These are phyloP conservation scores for Termitomyces sp. DNA, from an alignment of 768 basidiomycete species.

Conservation along the genomic window DNA sequence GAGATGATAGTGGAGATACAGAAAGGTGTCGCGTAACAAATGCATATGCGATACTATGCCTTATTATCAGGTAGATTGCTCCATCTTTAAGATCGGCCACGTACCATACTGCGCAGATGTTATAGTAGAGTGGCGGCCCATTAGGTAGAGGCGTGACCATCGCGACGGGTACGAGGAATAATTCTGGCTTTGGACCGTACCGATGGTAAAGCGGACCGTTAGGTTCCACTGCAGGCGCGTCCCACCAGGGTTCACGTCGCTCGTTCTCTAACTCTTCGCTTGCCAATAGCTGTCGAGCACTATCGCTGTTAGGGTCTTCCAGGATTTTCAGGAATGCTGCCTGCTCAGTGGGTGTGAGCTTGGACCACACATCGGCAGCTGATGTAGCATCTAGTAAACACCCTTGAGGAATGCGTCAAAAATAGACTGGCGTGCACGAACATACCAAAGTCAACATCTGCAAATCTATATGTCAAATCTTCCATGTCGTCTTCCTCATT, in stretches of 20 bases:
- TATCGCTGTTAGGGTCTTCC: slow-evolving; percentile 53
- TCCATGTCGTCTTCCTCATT: slow-evolving; percentile 29
- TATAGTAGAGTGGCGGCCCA: slow-evolving; percentile 53
- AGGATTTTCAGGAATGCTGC: slow-evolving; percentile 54
- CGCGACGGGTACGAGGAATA: slow-evolving; percentile 40
- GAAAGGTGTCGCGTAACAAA: slow-evolving; percentile 60
- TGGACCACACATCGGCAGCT: slow-evolving; percentile 52
- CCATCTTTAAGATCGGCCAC: slow-evolving; percentile 18
- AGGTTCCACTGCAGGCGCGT: slow-evolving; percentile 20
- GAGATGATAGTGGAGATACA: slow-evolving; percentile 47
- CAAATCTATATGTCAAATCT: slow-evolving; percentile 46
- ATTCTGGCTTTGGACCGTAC: slow-evolving; percentile 33
- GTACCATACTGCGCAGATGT: slow-evolving; percentile 63
- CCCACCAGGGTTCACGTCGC: slow-evolving; percentile 73
- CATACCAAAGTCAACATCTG: slow-evolving; percentile 51
- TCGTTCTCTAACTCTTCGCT: slow-evolving; percentile 48
- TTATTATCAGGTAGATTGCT: slow-evolving; percentile 2
- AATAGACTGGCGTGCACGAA: slow-evolving; percentile 21
- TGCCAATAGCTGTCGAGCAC: slow-evolving; percentile 54
- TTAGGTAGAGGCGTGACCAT: slow-evolving; percentile 33
- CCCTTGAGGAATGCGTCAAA: not conserved
- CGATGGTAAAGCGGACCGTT: slow-evolving; percentile 8
- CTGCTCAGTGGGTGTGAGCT: slow-evolving; percentile 55
- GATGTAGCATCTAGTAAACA: slow-evolving; percentile 43
- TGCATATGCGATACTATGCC: slow-evolving; percentile 57